These are phyloP conservation scores for Xylariaceae sp. DNA, from an alignment of 2,329 filamentous ascomycete species.

Conservation along the genomic window DNA sequence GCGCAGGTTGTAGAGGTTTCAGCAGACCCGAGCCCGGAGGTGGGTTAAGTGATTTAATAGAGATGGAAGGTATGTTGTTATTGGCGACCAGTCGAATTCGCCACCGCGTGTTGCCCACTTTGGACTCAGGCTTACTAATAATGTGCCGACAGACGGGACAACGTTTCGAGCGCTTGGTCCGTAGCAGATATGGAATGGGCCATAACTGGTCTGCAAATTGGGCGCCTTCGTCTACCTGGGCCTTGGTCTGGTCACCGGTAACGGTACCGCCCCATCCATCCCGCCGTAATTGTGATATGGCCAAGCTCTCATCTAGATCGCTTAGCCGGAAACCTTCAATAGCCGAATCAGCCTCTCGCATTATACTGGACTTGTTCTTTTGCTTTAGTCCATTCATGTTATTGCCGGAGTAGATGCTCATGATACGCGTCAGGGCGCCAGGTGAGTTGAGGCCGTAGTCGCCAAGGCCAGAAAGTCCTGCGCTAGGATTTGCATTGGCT, in stretches of 20 bases:
- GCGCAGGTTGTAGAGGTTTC: conserved; percentile 66
- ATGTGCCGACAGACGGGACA: conserved; percentile 94
- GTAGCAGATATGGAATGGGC: conserved; percentile 81
- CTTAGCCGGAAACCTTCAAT: conserved; percentile 75
- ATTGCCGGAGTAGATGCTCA: conserved; percentile 83
- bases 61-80: conserved; percentile 85
- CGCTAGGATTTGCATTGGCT: conserved; percentile 59
- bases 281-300: conserved; percentile 65
- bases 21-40: conserved; percentile 46
- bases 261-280: conserved; percentile 70
- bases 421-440: conserved; percentile 82
- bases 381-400: conserved; percentile 68
- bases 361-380: conserved; percentile 71
- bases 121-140: conserved; percentile 90
- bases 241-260: conserved; percentile 55
- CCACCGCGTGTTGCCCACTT: conserved; percentile 87
- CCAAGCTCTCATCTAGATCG: conserved; percentile 65
- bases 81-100: conserved; percentile 89
- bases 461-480: conserved; percentile 54
- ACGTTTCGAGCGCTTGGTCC: conserved; percentile 92
- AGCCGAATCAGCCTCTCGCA: conserved; percentile 78
- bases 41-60: conserved; percentile 66
- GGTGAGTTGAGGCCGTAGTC: conserved; percentile 75
- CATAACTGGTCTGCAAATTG: conserved; percentile 77
- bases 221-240: conserved; percentile 57